Base-by-base conservation (phyloP, 108 stramenopile genomes). In the Cyclotella baltica region DNA sequence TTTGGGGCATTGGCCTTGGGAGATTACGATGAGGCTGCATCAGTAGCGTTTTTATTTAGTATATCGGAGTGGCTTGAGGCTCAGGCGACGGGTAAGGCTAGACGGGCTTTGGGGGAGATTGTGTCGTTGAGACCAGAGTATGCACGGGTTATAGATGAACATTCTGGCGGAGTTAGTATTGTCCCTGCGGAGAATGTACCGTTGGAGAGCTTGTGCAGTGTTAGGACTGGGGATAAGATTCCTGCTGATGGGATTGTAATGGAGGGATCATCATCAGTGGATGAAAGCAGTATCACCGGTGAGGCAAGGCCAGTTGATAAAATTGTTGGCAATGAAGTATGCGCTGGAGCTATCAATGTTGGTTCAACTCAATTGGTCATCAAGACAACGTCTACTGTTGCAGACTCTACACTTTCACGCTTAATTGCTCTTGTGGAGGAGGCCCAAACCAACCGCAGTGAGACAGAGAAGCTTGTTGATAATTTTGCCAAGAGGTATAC, bases 211-310 rank as follows among this genome's bases (percentile, higher is more conserved):
- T 40, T 89, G 22, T 80, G 97, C 27, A 90, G 90, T 51, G 96
- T 98, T 10, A 77, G 89, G 33, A 94, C 96, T 18, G 97, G 98
- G 22, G 96, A 97, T 61, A 96, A 97, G 73, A 85, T 99, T 30
- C 96, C 97, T 0, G 90, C 93, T 11, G 99, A 99, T 74, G 98
- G 98, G 9, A 72, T 90, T 18, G 89, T 99, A 23, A 64, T 96
- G 5, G 88, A 90, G 51, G 98, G 98, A 25, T 76, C 72, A 6
- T 90, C 88, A 6, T 65, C 85, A 9, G 85, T 97, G n/a, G 97
- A 98, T 80, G 98, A 98, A 87, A 93, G 93, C 28, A 92, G 90
- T 71, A 86, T 98, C 31, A 98, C 96, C 15, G 98, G 97, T 33
- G 96, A 98, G 83, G 75, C 94, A 1, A 31, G 73, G 37, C 96